Evolutionary conservation across 163 green algal species (phyloP), one percentile per base, ranked within the genome.

Genomic region (Smithsoniella earleae): DNA sequence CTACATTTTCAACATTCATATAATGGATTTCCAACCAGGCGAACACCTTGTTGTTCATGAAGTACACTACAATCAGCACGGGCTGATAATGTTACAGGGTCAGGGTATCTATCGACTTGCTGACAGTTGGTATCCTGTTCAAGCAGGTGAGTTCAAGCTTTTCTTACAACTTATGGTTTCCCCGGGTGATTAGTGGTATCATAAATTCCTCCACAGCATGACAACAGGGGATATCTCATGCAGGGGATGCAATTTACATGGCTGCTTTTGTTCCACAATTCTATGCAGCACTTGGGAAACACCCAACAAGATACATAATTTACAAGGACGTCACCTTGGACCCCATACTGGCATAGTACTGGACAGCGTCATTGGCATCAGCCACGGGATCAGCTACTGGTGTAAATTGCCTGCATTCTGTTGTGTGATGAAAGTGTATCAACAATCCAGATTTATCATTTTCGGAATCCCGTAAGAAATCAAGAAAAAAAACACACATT

Each of bases 51-150:
- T 90, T 74, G 89, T 97, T 3, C 80, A 87, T 75, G 92, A 97
- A 80, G 81, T 96, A 33, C 93, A 98, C 84, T 96, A 98, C 86
- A 97, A 97, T 82, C 92, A 98, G 85, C 93, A 98, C 74, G 93
- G 93, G 2, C 80, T 98, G 63, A 77, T 98, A 73, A 75, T 98
- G 58, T 81, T 97, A 64, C 80, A 91, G 73, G 93, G 93, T 1
- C 84, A 95, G 66, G 93, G 93, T 75, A 95, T 98, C 73, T 98
- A 98, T 82, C 82, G 93, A 18, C 87, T 98, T 3, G 88, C 77
- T 18, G 86, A 96, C 77, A 82, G 82, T 27, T 98, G 86, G 85
- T 92, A 93, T 77, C 88, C 92, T 3, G 86, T 97, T 1, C 87
- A 94, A 74, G 85, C 86, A n/a, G 6, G n/a, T n/a, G n/a, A n/a